Evolutionary conservation across 495 filamentous ascomycete species (phyloP).

Genomic region (Penicillium lividum): DNA sequence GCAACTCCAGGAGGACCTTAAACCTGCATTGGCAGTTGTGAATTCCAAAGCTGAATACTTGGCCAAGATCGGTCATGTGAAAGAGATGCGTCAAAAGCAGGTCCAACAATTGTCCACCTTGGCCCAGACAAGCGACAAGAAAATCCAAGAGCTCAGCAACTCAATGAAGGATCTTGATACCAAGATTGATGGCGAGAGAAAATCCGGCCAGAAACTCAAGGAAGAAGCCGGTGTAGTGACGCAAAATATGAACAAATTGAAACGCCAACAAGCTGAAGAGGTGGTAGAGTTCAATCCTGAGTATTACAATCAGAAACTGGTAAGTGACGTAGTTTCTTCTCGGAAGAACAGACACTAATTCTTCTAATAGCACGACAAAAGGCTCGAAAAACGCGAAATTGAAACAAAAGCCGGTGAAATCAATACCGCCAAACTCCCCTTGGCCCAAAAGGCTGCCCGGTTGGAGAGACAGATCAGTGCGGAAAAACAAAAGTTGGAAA

Average conservation of each 20-base stretch:
- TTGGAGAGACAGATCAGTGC: conserved; percentile 31
- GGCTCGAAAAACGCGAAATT: conserved; percentile 25
- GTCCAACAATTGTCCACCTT: conserved; percentile 51
- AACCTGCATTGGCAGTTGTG: conserved; percentile 66
- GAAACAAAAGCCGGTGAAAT: conserved; percentile 38
- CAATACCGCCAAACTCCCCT: conserved; percentile 24
- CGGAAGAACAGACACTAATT: conserved; percentile 18
- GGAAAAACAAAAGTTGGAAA: conserved; percentile 51
- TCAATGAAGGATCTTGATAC: conserved; percentile 53
- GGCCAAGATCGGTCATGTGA: conserved; percentile 47
- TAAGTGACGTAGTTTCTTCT: conserved; percentile 22
- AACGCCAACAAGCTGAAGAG: conserved; percentile 48
- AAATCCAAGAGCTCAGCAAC: conserved; percentile 2
- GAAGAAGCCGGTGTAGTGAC: conserved; percentile 48
- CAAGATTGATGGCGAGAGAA: conserved; percentile 59
- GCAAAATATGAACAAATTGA: conserved; percentile 44
- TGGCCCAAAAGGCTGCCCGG: conserved; percentile 29
- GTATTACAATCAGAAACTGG: conserved; percentile 53
- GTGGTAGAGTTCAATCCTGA: conserved; percentile 55
- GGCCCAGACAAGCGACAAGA: conserved; percentile 50
- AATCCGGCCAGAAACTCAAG: conserved; percentile 49
- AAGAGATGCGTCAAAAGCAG: conserved; percentile 50
- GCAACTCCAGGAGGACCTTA: conserved; percentile 58
- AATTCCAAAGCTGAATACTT: conserved; percentile 66
- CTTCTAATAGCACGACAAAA: background rate